A percentile compares a stretch with the other conserved stretches of the same genome.
Evolutionary conservation across 2,329 filamentous ascomycete species (phyloP).

Genomic region (Sclerotinia glacialis): DNA sequence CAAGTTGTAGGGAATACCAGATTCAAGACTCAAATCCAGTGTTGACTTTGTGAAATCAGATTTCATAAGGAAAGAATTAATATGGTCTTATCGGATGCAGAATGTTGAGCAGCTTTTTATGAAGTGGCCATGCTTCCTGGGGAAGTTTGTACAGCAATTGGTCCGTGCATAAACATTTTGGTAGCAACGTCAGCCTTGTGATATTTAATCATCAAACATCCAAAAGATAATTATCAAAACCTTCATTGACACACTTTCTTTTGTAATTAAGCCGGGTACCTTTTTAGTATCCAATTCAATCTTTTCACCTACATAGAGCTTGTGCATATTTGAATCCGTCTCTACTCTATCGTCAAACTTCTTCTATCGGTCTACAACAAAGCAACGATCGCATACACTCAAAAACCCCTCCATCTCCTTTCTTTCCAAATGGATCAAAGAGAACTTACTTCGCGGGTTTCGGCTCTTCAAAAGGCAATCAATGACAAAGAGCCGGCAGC

Average conservation of each 20-base stretch:
- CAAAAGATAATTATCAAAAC: slow-evolving; percentile 1
- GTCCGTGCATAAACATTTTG: slow-evolving; percentile 14
- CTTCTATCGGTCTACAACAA: background rate
- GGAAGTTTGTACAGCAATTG: background rate
- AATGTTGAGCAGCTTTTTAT: background rate
- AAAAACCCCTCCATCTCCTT: slow-evolving; percentile 18
- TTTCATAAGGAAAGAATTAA: background rate
- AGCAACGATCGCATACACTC: slow-evolving; percentile 13
- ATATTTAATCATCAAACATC: slow-evolving; percentile 16
- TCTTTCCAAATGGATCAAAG: slow-evolving; percentile 34
- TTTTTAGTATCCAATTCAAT: background rate
- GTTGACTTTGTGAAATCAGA: background rate
- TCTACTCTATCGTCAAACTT: background rate
- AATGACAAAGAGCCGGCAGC: slow-evolving; percentile 69
- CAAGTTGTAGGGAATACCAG: background rate
- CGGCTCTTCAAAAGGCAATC: slow-evolving; percentile 74
- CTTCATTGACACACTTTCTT: background rate
- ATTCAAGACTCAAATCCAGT: background rate
- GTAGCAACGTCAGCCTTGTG: slow-evolving; percentile 12
- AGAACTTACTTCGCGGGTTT: slow-evolving; percentile 36
- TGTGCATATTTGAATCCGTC: background rate
- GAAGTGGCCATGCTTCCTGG: background rate
- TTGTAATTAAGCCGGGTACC: background rate
- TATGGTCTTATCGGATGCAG: background rate
- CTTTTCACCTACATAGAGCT: background rate